Percentiles rank a stretch among this genome's conserved stretches.
Conservation (phyloP, 306 rosid species). For the Sicyos edulis region DNA sequence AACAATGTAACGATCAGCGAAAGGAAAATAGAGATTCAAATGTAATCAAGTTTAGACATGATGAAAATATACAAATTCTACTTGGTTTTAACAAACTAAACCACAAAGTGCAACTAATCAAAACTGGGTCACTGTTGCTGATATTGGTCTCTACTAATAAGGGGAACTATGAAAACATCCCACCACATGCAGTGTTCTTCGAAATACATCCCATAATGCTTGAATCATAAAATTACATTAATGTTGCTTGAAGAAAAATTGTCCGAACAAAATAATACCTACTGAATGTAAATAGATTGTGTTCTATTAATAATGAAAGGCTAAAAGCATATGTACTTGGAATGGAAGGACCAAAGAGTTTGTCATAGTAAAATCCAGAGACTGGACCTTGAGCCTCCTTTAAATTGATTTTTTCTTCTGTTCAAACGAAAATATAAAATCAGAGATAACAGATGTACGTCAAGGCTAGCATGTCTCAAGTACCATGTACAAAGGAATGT, state of each 20-base stretch:
- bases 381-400: not conserved
- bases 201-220: not conserved
- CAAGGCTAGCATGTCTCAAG: not conserved
- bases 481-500: not conserved
- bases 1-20: conserved; percentile 8
- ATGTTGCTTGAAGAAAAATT: not conserved
- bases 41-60: conserved; percentile 13
- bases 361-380: conserved; percentile 30
- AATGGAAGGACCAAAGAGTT: conserved; percentile 33
- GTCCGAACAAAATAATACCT: not conserved
- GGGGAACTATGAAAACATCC: not conserved
- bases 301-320: not conserved
- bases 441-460: not conserved
- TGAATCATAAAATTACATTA: not conserved
- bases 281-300: not conserved
- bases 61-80: not conserved
- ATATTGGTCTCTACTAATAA: not conserved
- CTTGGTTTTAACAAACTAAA: not conserved
- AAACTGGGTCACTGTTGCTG: not conserved
- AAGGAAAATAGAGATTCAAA: conserved; percentile 13
- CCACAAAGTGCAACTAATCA: not conserved
- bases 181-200: not conserved
- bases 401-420: conserved; percentile 1
- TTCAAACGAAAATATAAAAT: conserved; percentile 15
- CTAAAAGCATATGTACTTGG: conserved; percentile 27